A percentile compares a stretch with the other conserved stretches of the same genome.
Evolutionary conservation across 2,329 filamentous ascomycete species (phyloP).

Genomic region (Zelopaecilomyces penicillatus): DNA sequence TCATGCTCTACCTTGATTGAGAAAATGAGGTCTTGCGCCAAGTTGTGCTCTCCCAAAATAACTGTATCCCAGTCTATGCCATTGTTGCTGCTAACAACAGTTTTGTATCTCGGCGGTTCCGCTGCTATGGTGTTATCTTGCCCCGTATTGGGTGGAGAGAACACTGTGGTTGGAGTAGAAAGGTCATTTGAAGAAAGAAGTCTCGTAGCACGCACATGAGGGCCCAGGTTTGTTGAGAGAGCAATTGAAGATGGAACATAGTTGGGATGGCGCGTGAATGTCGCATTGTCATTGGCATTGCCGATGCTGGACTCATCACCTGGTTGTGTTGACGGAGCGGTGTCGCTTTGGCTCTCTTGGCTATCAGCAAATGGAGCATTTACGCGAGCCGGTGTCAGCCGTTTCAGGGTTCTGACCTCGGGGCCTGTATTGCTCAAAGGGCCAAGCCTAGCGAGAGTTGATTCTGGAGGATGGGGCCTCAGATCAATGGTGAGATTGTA

Average conservation of each 20-base stretch:
- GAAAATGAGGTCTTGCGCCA: constrained; percentile 8
- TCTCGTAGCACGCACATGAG: not conserved
- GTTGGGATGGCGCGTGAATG: not conserved
- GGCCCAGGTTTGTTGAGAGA: not conserved
- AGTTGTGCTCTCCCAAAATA: not conserved
- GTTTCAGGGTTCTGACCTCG: not conserved
- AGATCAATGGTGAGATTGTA: constrained; percentile 7
- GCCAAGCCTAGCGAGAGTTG: not conserved
- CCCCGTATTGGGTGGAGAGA: not conserved
- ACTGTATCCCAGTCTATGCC: not conserved
- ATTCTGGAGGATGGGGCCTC: not conserved
- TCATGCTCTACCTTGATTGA: not conserved
- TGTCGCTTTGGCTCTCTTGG: not conserved
- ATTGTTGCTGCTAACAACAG: not conserved
- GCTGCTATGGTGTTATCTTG: not conserved
- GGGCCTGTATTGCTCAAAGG: not conserved
- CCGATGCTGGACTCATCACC: no score
- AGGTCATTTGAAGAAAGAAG: not conserved
- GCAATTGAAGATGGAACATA: not conserved
- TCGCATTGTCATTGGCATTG: not conserved
- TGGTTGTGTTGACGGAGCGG: no score
- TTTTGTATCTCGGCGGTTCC: not conserved
- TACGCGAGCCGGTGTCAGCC: not conserved
- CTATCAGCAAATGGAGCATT: not conserved
- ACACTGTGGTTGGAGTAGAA: not conserved